Percentiles rank a stretch among this genome's conserved stretches.
Conservation (phyloP, 2,329 filamentous ascomycete species). For the Stagonosporopsis chrysanthemi region DNA sequence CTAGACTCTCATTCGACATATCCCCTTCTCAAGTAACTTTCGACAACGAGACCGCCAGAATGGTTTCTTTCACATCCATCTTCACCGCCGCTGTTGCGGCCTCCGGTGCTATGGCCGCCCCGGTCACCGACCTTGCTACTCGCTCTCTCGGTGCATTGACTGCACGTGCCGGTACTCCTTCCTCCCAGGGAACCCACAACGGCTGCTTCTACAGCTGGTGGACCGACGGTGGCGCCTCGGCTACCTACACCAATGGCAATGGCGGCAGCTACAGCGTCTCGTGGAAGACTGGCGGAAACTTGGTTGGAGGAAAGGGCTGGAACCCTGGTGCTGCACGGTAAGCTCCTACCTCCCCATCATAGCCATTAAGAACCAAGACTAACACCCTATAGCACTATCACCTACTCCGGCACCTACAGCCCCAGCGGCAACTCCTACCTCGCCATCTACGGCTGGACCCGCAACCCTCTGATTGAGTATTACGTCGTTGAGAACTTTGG, state of each 20-base stretch:
- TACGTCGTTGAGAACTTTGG: constrained; percentile 61
- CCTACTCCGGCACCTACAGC: constrained; percentile 46
- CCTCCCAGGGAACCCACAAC: constrained; percentile 61
- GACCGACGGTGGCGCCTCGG: constrained; percentile 61
- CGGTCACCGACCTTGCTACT: constrained; percentile 48
- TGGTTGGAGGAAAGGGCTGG: constrained; percentile 67
- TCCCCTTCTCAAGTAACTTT: constrained; percentile 9
- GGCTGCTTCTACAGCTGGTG: constrained; percentile 69
- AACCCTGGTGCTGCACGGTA: constrained; percentile 61
- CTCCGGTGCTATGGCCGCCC: constrained; percentile 36
- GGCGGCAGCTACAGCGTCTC: constrained; percentile 59
- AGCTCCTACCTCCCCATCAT: constrained; percentile 20
- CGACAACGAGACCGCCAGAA: constrained; percentile 21
- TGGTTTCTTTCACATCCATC: constrained; percentile 42
- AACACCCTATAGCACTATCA: constrained; percentile 35
- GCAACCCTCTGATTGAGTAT: constrained; percentile 63
- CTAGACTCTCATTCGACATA: constrained; percentile 15
- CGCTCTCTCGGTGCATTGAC: constrained; percentile 41
- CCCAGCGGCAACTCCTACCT: constrained; percentile 57
- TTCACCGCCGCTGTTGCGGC: constrained; percentile 36
- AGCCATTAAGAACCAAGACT: not conserved
- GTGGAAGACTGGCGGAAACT: constrained; percentile 62
- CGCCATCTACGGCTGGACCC: constrained; percentile 65
- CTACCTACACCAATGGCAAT: constrained; percentile 63
- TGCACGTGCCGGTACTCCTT: constrained; percentile 53